Conservation (phyloP, 257 asterid species). For the Henckelia pumila region DNA sequence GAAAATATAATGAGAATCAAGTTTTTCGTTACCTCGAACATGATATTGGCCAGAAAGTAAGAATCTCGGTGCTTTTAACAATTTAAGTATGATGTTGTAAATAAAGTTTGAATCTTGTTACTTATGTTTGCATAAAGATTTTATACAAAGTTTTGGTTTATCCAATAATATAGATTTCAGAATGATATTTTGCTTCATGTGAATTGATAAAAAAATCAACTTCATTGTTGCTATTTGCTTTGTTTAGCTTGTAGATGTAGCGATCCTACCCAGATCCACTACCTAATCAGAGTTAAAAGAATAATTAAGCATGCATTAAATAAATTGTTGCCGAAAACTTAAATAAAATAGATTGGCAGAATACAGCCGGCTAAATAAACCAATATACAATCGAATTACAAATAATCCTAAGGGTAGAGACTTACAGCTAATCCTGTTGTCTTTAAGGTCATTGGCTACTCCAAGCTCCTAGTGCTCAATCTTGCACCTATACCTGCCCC, state of each 20-base stretch:
- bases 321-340: too few species aligned
- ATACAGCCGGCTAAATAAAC: too few species aligned
- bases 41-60: constrained; percentile 88
- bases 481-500: too few species aligned
- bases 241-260: neutral
- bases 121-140: constrained; percentile 1
- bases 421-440: too few species aligned
- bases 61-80: constrained; percentile 15
- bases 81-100: constrained; percentile 63
- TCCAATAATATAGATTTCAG: neutral
- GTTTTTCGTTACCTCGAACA: constrained; percentile 89
- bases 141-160: neutral
- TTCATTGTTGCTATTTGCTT: neutral
- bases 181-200: neutral
- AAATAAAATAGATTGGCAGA: too few species aligned
- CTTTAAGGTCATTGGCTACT: too few species aligned
- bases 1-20: constrained; percentile 86
- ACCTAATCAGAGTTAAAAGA: too few species aligned
- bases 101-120: constrained; percentile 44
- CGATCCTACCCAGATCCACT: too few species aligned
- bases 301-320: too few species aligned
- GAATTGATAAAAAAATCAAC: neutral
- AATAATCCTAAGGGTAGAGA: too few species aligned
- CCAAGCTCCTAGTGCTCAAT: too few species aligned
- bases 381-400: too few species aligned